Conservation (phyloP, 257 asterid species). For the Lycium barbarum region DNA sequence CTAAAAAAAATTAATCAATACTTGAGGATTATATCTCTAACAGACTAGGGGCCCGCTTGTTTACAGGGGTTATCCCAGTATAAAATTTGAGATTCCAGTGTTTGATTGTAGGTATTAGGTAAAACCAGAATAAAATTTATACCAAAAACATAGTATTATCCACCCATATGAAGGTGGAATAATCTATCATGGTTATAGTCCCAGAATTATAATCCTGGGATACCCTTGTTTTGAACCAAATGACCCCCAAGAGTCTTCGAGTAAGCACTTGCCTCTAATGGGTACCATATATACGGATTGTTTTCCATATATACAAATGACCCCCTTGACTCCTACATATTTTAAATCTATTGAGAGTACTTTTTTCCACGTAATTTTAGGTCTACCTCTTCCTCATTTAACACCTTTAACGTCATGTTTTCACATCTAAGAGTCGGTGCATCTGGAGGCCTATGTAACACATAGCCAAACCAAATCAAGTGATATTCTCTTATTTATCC, state of each 20-base stretch:
- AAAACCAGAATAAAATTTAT: not conserved
- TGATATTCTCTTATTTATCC: constrained; percentile 2
- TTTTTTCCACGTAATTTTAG: not conserved
- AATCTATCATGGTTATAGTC: not conserved
- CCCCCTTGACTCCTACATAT: not conserved
- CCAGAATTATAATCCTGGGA: not conserved
- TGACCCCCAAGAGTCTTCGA: not conserved
- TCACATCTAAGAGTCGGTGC: not conserved
- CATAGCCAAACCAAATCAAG: not conserved
- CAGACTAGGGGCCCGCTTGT: not conserved
- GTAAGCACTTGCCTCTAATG: not conserved
- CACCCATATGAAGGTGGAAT: constrained; percentile 6
- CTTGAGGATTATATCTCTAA: not conserved
- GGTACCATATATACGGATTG: not conserved
- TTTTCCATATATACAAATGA: too few species aligned
- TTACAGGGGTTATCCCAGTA: not conserved
- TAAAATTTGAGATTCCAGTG: not conserved
- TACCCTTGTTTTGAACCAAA: constrained; percentile 1
- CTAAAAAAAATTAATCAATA: not conserved
- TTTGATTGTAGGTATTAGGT: not conserved
- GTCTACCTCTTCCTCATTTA: not conserved
- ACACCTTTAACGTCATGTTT: not conserved
- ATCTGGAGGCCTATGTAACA: not conserved
- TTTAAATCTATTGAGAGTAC: not conserved
- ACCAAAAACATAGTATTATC: not conserved